A percentile compares a stretch with the other conserved stretches of the same genome.
These are phyloP conservation scores for Sphagnum magellanicum DNA, from an alignment of 228 moss, liverwort and hornwort species.

Conservation along the genomic window DNA sequence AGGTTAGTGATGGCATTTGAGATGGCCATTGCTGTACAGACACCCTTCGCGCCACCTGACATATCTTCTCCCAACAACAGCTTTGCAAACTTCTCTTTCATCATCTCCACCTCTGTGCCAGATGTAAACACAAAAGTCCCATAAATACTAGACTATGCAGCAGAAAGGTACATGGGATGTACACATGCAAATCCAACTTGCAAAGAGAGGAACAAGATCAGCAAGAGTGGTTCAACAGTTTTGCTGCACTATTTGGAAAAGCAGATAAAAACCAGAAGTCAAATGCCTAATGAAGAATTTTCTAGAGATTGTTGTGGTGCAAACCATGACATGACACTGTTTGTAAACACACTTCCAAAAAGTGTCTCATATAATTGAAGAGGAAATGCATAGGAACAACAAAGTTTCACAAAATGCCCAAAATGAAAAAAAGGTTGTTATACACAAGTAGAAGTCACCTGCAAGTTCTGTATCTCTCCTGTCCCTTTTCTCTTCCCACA, in stretches of 20 bases:
- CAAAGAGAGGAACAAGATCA: too few relatives aligned
- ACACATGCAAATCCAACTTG: too few relatives aligned
- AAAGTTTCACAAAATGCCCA: neutral
- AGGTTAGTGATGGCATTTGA: conserved; percentile 97
- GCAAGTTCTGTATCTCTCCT: conserved; percentile 93
- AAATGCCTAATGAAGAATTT: too few relatives aligned
- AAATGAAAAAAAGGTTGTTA: neutral
- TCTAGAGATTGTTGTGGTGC: neutral
- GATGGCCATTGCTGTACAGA: conserved; percentile 84
- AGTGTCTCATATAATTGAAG: neutral
- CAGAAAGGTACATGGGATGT: neutral
- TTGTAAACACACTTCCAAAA: neutral
- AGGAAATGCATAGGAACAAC: neutral
- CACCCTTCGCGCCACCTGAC: conserved; percentile 95
- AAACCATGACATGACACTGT: neutral
- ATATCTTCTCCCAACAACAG: conserved; percentile 91
- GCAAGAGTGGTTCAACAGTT: too few relatives aligned
- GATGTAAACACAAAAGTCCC: neutral
- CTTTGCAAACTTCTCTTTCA: conserved; percentile 96
- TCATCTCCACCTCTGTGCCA: conserved; percentile 87
- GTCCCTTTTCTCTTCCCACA: conserved; percentile 99
- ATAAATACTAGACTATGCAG: neutral
- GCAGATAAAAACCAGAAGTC: too few relatives aligned
- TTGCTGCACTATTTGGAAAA: too few relatives aligned
- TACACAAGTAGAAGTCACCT: conserved; percentile 25